These are phyloP conservation scores for Phytophthora parvispora DNA, from an alignment of 352 stramenopile species.

Conservation along the genomic window DNA sequence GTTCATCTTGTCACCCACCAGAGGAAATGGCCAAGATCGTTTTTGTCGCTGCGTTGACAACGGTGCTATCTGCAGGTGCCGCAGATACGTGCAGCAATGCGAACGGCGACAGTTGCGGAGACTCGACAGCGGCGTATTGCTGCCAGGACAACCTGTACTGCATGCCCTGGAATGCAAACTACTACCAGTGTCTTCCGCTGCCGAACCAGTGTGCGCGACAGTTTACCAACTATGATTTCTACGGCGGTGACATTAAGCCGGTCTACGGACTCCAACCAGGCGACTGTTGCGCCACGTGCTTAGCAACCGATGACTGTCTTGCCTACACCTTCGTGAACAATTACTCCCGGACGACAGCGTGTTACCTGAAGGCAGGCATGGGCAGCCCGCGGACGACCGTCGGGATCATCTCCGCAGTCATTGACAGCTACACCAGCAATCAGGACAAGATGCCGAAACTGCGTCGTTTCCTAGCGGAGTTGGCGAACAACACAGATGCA, in stretches of 20 bases:
- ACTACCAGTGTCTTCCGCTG: conserved; percentile 53
- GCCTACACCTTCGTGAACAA: conserved; percentile 65
- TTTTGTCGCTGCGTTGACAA: conserved; percentile 2
- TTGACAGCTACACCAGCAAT: conserved; percentile 37
- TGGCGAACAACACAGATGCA: neutral
- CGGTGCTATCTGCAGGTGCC: conserved; percentile 1
- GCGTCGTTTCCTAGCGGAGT: conserved; percentile 7
- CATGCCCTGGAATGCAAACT: conserved; percentile 52
- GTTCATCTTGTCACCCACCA: neutral
- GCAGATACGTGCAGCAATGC: conserved; percentile 16
- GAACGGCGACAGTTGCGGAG: conserved; percentile 17
- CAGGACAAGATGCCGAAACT: conserved; percentile 33
- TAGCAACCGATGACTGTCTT: conserved; percentile 43
- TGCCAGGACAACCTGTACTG: conserved; percentile 56
- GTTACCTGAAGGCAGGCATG: conserved; percentile 45
- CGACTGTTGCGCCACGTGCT: conserved; percentile 50
- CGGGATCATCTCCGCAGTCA: conserved; percentile 34
- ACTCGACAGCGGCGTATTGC: conserved; percentile 25
- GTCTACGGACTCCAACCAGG: conserved; percentile 40
- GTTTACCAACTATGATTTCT: conserved; percentile 48
- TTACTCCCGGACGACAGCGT: conserved; percentile 38
- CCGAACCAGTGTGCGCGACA: conserved; percentile 41
- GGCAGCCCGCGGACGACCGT: conserved; percentile 11
- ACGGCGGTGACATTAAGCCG: conserved; percentile 48
- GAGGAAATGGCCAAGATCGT: conserved; percentile 11